These are phyloP conservation scores for Chaetomiaceae sp. DNA, from an alignment of 2,329 filamentous ascomycete species.

Conservation along the genomic window DNA sequence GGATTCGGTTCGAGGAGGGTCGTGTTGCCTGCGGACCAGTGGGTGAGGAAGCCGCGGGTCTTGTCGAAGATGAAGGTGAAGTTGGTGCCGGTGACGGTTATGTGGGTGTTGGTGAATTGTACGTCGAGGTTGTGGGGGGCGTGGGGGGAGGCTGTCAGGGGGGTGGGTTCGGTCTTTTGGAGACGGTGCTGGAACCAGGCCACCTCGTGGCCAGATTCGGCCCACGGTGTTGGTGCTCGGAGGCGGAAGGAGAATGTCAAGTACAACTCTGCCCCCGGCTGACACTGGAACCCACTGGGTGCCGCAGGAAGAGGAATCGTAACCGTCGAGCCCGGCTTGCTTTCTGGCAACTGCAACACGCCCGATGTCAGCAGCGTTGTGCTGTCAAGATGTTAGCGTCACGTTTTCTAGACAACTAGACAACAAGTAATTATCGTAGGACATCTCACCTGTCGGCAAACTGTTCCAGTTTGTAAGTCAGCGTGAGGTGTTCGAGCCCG, in stretches of 20 bases:
- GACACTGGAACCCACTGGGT: constrained; percentile 29
- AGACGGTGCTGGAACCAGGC: constrained; percentile 50
- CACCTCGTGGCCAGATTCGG: constrained; percentile 48
- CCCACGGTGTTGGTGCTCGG: constrained; percentile 45
- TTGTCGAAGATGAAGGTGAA: constrained; percentile 44
- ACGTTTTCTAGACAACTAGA: too few species aligned
- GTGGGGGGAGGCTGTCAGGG: constrained; percentile 9
- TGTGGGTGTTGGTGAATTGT: constrained; percentile 24
- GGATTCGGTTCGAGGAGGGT: constrained; percentile 36
- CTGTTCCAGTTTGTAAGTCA: constrained; percentile 42
- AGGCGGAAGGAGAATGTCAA: constrained; percentile 44
- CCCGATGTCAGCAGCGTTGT: constrained; percentile 33
- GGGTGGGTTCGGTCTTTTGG: constrained; percentile 27
- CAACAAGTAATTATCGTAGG: constrained; percentile 2
- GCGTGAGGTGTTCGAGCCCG: constrained; percentile 39
- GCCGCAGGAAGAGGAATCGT: constrained; percentile 33
- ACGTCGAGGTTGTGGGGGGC: constrained; percentile 15
- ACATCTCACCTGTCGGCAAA: constrained; percentile 41
- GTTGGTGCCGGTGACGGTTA: constrained; percentile 30
- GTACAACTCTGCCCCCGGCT: constrained; percentile 37
- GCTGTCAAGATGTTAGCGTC: constrained; percentile 15
- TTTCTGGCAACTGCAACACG: constrained; percentile 38
- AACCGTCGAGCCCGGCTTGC: constrained; percentile 37
- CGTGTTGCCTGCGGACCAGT: constrained; percentile 37
- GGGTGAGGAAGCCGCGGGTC: constrained; percentile 40